These are phyloP conservation scores for Wickerhamia fluorescens DNA, from an alignment of 805 yeast species.

Conservation along the genomic window DNA sequence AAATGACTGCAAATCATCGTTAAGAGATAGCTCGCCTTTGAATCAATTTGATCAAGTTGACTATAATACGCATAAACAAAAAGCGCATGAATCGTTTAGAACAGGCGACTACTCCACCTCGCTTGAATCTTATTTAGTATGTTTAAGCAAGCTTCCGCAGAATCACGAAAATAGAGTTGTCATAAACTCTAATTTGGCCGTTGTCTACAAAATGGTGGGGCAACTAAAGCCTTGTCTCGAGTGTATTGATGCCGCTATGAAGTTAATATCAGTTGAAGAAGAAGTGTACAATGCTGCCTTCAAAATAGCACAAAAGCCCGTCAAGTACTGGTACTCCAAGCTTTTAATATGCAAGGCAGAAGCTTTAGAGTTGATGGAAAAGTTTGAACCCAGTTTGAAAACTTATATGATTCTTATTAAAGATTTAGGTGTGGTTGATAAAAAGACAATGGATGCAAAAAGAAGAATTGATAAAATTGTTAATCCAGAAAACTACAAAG, in stretches of 20 bases:
- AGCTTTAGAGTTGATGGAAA: constrained; percentile 73
- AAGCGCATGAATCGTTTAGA: constrained; percentile 59
- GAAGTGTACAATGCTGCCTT: constrained; percentile 18
- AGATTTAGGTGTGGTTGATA: constrained; percentile 55
- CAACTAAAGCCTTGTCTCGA: constrained; percentile 9
- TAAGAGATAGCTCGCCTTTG: constrained; percentile 15
- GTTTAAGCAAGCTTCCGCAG: constrained; percentile 46
- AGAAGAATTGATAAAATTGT: constrained; percentile 66
- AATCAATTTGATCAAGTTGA: constrained; percentile 34
- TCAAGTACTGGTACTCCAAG: constrained; percentile 70
- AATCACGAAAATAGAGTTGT: constrained; percentile 61
- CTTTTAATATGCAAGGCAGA: constrained; percentile 70
- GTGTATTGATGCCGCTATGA: constrained; percentile 40
- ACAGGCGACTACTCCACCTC: constrained; percentile 81
- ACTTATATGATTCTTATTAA: constrained; percentile 57
- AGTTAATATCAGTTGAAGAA: constrained; percentile 19
- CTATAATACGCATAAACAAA: constrained; percentile 42
- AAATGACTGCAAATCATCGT: constrained; percentile 2
- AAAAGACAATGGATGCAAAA: constrained; percentile 68
- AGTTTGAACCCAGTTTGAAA: constrained; percentile 53
- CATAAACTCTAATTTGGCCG: constrained; percentile 69
- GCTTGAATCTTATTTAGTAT: constrained; percentile 47
- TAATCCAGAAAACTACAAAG: constrained; percentile 40
- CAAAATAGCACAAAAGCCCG: constrained; percentile 41
- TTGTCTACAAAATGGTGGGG: constrained; percentile 9